Evolutionary conservation across 2,329 filamentous ascomycete species (phyloP), one percentile per base, ranked within the genome.

Genomic region (Fusarium longipes): DNA sequence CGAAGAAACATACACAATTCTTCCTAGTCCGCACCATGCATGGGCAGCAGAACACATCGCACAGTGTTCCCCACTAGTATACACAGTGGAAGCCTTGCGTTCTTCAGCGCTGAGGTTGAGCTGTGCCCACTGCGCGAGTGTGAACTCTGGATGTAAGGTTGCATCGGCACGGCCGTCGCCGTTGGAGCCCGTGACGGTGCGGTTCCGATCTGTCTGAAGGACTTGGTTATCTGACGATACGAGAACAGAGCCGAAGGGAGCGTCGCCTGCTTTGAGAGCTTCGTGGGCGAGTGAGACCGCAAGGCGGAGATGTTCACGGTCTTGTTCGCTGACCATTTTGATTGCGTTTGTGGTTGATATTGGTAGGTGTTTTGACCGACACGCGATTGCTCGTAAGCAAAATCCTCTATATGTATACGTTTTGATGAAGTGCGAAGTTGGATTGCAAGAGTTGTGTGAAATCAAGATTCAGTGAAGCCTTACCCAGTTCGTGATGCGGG

Each of bases 31-130:
- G 6, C 71, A 74, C 58, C 74, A 78, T 1, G 74, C 77, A 35
- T 79, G 77, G 2, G 76, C 76, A 2, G 76, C 72, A 6, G 77
- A 70, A 39, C 77, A 79, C 77, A 79, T 79, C 43, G 76, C 62
- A 63, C 77, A 79, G 57, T 79, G 77, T 63, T 79, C 77, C 2
- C 77, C 77, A 2, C 77, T 77, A 5, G 78, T 79, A 50, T 79
- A 79, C 4, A 79, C 73, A 3, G 73, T 76, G 0, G 75, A 68
- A 7, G 51, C 58, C 22, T 83, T 80, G 18, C 84, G 80, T 52
- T 82, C 71, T 9, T 73, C 74, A 9, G 79, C 76, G 6, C 72
- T 68, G 7, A 76, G 69, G 35, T 79, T 66, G 17, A 74, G 74
- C 40, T 82, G 70, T 12, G 77, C 77, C 77, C 77, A 79, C 4